Percentiles rank a stretch among this genome's conserved stretches.
Evolutionary conservation across 2,329 filamentous ascomycete genomes (phyloP).

Genomic region (Pseudocercospora pini-densiflorae): DNA sequence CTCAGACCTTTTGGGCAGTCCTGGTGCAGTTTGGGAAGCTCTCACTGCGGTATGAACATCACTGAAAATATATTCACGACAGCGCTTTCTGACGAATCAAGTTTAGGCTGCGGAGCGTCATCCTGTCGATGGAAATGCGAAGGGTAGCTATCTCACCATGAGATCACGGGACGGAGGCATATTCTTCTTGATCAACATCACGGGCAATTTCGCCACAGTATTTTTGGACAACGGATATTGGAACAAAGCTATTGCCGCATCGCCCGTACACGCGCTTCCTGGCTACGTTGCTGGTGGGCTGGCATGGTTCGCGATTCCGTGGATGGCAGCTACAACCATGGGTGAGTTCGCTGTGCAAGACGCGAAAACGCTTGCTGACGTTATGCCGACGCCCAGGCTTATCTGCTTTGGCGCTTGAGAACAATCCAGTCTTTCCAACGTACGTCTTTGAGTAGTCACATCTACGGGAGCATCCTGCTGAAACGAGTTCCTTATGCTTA

Average conservation of each 20-base stretch:
- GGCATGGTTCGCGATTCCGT: constrained; percentile 56
- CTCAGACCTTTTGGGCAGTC: constrained; percentile 44
- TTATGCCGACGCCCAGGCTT: constrained; percentile 65
- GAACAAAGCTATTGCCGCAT: constrained; percentile 49
- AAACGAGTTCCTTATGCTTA: constrained; percentile 34
- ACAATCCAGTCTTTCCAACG: constrained; percentile 70
- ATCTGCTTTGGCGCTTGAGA: constrained; percentile 77
- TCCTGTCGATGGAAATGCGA: constrained; percentile 44
- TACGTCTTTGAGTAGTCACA: constrained; percentile 44
- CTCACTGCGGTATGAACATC: constrained; percentile 12
- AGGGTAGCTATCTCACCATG: constrained; percentile 47
- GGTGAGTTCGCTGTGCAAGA: constrained; percentile 18
- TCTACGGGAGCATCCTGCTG: constrained; percentile 43
- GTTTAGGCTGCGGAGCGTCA: constrained; percentile 32
- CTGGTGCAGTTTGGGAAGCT: constrained; percentile 43
- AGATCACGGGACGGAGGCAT: constrained; percentile 35
- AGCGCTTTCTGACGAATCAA: too few relatives aligned
- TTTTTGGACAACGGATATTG: constrained; percentile 53
- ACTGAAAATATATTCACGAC: too few relatives aligned
- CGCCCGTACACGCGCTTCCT: constrained; percentile 42
- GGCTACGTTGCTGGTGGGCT: constrained; percentile 48
- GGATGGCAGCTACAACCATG: constrained; percentile 51
- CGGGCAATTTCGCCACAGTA: constrained; percentile 33
- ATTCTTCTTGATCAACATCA: constrained; percentile 26
- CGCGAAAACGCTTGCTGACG: not conserved